Base-by-base conservation (phyloP, 2,329 filamentous ascomycete species). In the Penicillium sp. region DNA sequence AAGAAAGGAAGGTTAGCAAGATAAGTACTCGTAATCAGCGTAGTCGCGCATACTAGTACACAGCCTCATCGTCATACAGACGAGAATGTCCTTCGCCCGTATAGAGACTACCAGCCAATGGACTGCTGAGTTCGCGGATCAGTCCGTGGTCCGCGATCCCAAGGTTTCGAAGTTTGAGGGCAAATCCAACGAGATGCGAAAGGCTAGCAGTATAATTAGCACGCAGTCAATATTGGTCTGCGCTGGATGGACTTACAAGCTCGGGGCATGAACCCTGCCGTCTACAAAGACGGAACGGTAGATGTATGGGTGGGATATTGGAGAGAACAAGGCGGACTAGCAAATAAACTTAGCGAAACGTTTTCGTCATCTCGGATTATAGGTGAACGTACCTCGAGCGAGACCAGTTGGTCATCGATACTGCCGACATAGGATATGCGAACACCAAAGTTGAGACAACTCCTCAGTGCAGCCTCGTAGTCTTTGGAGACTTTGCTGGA, bases 231-330 rank as follows among this genome's bases (percentile, higher is more conserved):
- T 6, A 34, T 16, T 37, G 27, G 18, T 26, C 6, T 20, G 16
- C 31, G 10, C n/a, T 43, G 29, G 34, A 24, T n/a, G 13, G 13
- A 56, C 77, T 62, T 63, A 81, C 78, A 98, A 98, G 66, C 95
- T 90, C 2, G 90, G 89, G 0, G 90, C 86, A 65, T 97, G 91
- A 27, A 96, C 79, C 49, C 90, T 84, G 22, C 90, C 88, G 67
- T 98, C 91, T 44, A 98, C 87, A 64, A 97, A 97, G 13, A 95
- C 89, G n/a, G 90, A 88, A 23, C 93, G 84, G 66, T 89, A 95
- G 48, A 97, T 91, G 66, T 96, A 90, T 0, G 93, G 93, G 61
- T 98, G 93, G 16, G 82, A 83, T 3, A 89, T 82, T 0, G 86
- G 86, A 0, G 88, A 86, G 68, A 94, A 95, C 0, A 93, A 82